Evolutionary conservation across 352 stramenopile genomes (phyloP).

Genomic region (Globisporangium echinulatum): DNA sequence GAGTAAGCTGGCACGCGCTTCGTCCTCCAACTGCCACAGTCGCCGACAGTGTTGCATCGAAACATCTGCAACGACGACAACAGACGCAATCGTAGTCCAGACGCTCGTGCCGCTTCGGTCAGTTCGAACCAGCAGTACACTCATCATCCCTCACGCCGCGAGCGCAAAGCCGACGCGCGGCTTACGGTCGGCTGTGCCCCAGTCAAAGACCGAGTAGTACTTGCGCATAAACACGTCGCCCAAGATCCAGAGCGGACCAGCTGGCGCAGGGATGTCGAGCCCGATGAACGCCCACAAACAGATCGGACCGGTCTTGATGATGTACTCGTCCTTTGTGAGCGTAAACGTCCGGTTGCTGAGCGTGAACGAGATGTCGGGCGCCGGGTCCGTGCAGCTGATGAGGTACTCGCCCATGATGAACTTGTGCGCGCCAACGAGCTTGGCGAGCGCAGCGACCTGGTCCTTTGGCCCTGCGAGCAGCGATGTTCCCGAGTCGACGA

Average conservation of each 20-base stretch:
- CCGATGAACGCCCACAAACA: conserved; percentile 15
- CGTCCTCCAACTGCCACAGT: too few relatives aligned
- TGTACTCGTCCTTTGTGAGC: conserved; percentile 85
- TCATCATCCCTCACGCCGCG: conserved; percentile 15
- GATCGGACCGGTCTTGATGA: conserved; percentile 61
- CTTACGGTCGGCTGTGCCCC: conserved; percentile 40
- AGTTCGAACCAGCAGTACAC: too few relatives aligned
- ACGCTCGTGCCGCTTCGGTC: too few relatives aligned
- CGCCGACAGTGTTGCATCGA: too few relatives aligned
- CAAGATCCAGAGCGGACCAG: conserved; percentile 26
- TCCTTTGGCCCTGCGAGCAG: conserved; percentile 15
- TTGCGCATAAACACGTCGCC: conserved; percentile 92
- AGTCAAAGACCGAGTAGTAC: conserved; percentile 91
- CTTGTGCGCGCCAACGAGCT: conserved; percentile 49
- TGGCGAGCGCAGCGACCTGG: conserved; percentile 15
- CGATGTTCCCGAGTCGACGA: conserved; percentile 20
- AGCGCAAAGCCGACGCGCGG: conserved; percentile 73
- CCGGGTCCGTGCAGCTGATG: conserved; percentile 83
- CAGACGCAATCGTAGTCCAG: too few relatives aligned
- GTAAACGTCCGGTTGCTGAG: conserved; percentile 84
- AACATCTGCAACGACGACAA: too few relatives aligned
- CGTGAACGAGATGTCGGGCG: conserved; percentile 85
- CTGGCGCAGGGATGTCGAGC: conserved; percentile 7
- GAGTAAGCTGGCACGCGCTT: too few relatives aligned
- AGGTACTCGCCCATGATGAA: conserved; percentile 91